These are phyloP conservation scores for Canariomyces notabilis DNA, from an alignment of 2,329 filamentous ascomycete species.

Conservation along the genomic window DNA sequence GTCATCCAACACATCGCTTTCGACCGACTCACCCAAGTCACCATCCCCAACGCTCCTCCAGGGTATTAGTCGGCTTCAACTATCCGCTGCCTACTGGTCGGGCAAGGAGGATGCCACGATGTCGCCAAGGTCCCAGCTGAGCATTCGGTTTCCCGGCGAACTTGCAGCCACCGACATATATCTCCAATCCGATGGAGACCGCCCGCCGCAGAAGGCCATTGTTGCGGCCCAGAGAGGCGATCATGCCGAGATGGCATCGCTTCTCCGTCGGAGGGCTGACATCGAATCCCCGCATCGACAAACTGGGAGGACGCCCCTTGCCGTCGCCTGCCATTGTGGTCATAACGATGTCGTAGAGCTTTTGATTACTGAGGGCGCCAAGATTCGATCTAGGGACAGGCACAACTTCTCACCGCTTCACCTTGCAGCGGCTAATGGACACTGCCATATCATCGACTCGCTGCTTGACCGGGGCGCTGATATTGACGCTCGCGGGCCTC, in stretches of 20 bases:
- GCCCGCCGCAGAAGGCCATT: conserved; percentile 1
- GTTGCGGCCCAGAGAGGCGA: conserved; percentile 5
- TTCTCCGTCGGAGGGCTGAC: conserved; percentile 2
- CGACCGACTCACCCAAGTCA: conserved; percentile 1
- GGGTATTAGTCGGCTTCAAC: background rate
- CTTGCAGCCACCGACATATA: conserved; percentile 3
- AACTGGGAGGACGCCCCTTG: conserved; percentile 7
- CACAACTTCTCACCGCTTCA: background rate
- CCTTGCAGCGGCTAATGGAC: conserved; percentile 2
- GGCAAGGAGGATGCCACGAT: background rate
- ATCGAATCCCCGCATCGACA: background rate
- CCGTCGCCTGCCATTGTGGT: conserved; percentile 6
- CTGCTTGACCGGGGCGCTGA: conserved; percentile 1
- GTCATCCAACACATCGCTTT: conserved; percentile 5
- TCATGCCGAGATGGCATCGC: conserved; percentile 1
- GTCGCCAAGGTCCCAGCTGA: conserved; percentile 1
- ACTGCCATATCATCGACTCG: background rate
- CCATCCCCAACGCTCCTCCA: background rate
- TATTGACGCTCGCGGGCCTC: background rate
- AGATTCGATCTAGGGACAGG: background rate
- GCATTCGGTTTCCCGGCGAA: conserved; percentile 2
- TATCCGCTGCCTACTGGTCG: background rate
- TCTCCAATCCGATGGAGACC: conserved; percentile 3
- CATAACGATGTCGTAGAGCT: conserved; percentile 5
- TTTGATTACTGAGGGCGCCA: conserved; percentile 1